Evolutionary conservation across 116 monocot genomes (phyloP), one percentile per base, ranked within the genome.

Genomic region (Trichopus zeylanicus): DNA sequence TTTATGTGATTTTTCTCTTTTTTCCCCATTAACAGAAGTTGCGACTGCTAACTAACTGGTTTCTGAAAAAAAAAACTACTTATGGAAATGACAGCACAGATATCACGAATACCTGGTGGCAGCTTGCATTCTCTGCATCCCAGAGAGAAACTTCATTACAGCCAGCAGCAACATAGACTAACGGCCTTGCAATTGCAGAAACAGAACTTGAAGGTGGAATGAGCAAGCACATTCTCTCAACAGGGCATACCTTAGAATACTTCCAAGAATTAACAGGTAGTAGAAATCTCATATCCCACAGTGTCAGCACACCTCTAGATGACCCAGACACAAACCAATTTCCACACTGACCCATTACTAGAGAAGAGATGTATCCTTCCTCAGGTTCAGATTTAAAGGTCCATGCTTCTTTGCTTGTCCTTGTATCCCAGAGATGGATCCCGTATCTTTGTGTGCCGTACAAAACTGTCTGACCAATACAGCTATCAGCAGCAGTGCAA

Each of bases 251-350:
- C 31, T 65, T 55, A 32, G 87, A 85, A 71, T 88, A 98, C n/a
- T 80, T 69, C 98, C 98, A 98, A 47, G 91, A 82, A 55, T 98
- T 88, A 46, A 98, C 97, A 64, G 98, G 98, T 52, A 98, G 70
- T 67, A 87, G 75, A 71, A 98, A 98, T 58, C 98, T 91, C 57
- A 88, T 60, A 77, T 98, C 98, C 91, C 91, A 98, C 25, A 98
- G 61, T 18, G 98, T 98, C 20, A 98, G 63, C 59, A 88, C 71
- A 13, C 98, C 98, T 63, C 88, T 88, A 29, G 98, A 91, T 37
- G 98, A 82, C 24, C 98, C 98, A 5, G 98, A 98, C 0, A 98
- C 82, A 72, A 98, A 98, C 98, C 98, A 98, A 66, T 91, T 98
- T 42, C 91, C 98, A 72, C 91, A 98, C 26, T 76, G 77, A 53